Base-by-base conservation (phyloP, 2,329 filamentous ascomycete genomes). In the Colletotrichum tanaceti region DNA sequence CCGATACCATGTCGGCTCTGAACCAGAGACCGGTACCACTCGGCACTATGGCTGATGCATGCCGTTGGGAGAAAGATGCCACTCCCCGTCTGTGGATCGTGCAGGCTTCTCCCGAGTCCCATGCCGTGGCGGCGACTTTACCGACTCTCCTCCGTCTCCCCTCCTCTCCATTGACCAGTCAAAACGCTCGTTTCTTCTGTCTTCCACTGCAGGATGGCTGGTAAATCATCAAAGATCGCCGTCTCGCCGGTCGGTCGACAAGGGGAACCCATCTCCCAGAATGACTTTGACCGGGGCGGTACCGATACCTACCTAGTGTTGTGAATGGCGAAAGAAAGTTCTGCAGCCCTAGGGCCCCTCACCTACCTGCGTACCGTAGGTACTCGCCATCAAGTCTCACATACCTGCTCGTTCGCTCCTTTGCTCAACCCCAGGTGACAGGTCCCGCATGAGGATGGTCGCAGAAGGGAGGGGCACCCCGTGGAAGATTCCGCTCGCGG, bases 331-430 rank as follows among this genome's bases (percentile, higher is more conserved):
- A 46, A 44, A 39, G 52, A 53, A 46, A 44, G 39, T 54, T 52
- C 24, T 55, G 58, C 59, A 35, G 52, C 60, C 65, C 60, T 64
- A 39, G 53, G 59, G 52, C 49, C 50, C 39, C 44, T 58, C 28
- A 18, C 28, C 28, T 18, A 13, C 18, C n/a, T 35, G 18, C n/a
- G 32, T 39, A n/a, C n/a, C n/a, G n/a, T n/a, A n/a, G n/a, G n/a
- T n/a, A 20, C 32, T 54, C 47, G 61, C 55, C 28, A 32, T 14
- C 43, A 28, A n/a, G 14, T 35, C 35, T 50, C 54, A 13, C 32
- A 2, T 3, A 2, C 7, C 28, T 32, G 28, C 2, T 39, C 20
- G 44, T 32, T 64, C 32, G 16, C 11, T 50, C 58, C 35, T 14
- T 32, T 50, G 11, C 43, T n/a, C 28, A 20, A 39, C 61, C 54